Evolutionary conservation across 2,329 filamentous ascomycete genomes (phyloP), one percentile per base, ranked within the genome.

Genomic region (Pezicula radicicola): DNA sequence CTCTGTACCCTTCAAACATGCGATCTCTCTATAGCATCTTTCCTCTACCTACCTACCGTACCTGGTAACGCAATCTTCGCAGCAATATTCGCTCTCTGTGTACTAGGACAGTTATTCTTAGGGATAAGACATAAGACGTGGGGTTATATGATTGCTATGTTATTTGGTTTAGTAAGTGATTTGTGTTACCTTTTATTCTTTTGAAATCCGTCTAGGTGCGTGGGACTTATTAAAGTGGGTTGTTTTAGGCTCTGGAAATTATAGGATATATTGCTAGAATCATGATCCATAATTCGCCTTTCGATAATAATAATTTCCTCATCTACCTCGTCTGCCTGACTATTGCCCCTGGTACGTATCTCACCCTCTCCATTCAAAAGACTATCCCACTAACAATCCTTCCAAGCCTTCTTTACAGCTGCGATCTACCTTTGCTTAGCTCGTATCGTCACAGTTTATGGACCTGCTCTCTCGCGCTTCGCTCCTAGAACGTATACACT

Each of bases 191-290:
- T 25, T 5, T 25, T 25, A 25, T 25, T 25, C 25, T 25, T 25
- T 5, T 5, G 25, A 25, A 25, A 25, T 25, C 25, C 25, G 25
- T 25, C 6, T 25, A 25, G 25, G 6, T 25, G 25, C 25, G 6
- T 25, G 25, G 6, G 6, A 25, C 25, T 25, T 5, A 25, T 25
- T 25, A 7, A 25, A 25, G 25, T 25, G 25, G 6, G 6, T 7
- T 25, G 25, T 25, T 25, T 25, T 27, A 45, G 42, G 27, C 75
- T 39, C 70, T 72, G 19, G 83, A 86, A 65, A 65, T 82, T 16
- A 56, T 83, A 35, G 83, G 83, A 18, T 87, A 87, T 54, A 66
- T 66, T 1, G 81, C 75, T 2, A 74, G 84, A 18, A 66, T 86
- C 40, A 68, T 77, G 59, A 75, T 81, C 61, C 75, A 75, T 59